Evolutionary conservation across 139 green algal genomes (phyloP).

Genomic region (Yamagishiella unicocca): DNA sequence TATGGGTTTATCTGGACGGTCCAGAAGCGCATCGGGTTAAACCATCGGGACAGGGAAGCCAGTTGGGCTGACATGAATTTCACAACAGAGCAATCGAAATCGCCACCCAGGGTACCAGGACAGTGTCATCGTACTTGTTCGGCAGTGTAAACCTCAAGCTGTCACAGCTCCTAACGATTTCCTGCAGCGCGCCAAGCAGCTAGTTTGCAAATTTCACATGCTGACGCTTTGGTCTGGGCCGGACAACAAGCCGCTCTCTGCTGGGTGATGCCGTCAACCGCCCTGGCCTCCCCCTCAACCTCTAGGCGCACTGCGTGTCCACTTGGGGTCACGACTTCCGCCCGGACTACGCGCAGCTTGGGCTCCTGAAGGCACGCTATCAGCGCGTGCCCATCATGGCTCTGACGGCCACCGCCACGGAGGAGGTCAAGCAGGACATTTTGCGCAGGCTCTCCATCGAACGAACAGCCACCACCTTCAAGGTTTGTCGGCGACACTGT

Average conservation of each 20-base stretch:
- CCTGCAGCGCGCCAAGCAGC: too few relatives aligned
- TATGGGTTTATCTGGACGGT: background rate
- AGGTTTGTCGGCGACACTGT: conserved; percentile 48
- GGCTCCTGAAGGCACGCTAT: conserved; percentile 45
- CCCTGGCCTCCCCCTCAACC: background rate
- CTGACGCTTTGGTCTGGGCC: too few relatives aligned
- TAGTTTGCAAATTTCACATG: too few relatives aligned
- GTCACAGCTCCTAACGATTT: too few relatives aligned
- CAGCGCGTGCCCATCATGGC: conserved; percentile 73
- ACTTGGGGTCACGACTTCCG: conserved; percentile 98
- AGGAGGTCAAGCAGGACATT: conserved; percentile 67
- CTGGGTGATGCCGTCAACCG: too few relatives aligned
- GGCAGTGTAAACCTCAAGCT: too few relatives aligned
- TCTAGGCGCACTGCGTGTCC: conserved; percentile 93
- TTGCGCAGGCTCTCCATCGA: conserved; percentile 63
- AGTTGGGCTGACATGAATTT: too few relatives aligned
- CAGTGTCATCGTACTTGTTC: too few relatives aligned
- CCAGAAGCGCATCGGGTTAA: too few relatives aligned
- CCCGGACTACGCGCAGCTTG: conserved; percentile 86
- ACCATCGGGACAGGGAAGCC: background rate
- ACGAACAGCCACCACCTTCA: conserved; percentile 42
- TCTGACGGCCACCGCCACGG: conserved; percentile 84
- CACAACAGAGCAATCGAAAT: too few relatives aligned
- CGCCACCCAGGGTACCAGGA: too few relatives aligned
- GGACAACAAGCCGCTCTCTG: too few relatives aligned